Evolutionary conservation across 495 filamentous ascomycete genomes (phyloP), one percentile per base, ranked within the genome.

Genomic region (Talaromyces wortmannii): DNA sequence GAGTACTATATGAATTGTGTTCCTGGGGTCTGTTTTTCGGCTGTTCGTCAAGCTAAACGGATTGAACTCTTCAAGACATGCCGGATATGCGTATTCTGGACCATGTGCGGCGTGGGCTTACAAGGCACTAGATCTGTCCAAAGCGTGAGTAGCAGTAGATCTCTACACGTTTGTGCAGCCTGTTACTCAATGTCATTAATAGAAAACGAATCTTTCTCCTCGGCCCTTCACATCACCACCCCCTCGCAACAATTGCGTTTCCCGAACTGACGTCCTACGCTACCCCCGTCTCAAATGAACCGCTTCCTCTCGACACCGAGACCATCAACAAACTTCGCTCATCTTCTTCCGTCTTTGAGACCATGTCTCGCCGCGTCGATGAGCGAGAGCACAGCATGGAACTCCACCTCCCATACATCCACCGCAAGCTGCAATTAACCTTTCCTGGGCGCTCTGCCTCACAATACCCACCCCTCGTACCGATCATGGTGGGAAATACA

Each of bases 81-180:
- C 95, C 53, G 95, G 94, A 31, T 99, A 96, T 77, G 79, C 88
- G 4, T 99, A 97, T 73, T 97, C 92, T 13, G 94, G 94, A 31
- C 84, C 91, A 30, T 90, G 90, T 59, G 92, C 95, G 50, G 94
- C 91, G 48, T 96, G 90, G 82, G 94, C 94, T 45, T 99, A 99
- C 74, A 92, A 89, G 67, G 79, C 84, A 4, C 84, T 95, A 53
- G 92, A 99, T 68, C 75, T 97, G 44, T 85, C 85, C 16, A 83
- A 84, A 58, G 87, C 87, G 87, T 90, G 69, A 70, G 77, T 33
- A 32, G 13, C 6, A 13, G 12, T 32, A 18, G 36, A 12, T 3
- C 29, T 0, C 29, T 23, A 50, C 8, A 33, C 29, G 30, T 23
- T 23, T 2, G 4, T 23, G 23, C 23, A 23, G 23, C 4, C 23